phyloP scores from a whole-genome alignment of 2,329 filamentous ascomycete genomes.

The Diaporthe destruens region DNA sequence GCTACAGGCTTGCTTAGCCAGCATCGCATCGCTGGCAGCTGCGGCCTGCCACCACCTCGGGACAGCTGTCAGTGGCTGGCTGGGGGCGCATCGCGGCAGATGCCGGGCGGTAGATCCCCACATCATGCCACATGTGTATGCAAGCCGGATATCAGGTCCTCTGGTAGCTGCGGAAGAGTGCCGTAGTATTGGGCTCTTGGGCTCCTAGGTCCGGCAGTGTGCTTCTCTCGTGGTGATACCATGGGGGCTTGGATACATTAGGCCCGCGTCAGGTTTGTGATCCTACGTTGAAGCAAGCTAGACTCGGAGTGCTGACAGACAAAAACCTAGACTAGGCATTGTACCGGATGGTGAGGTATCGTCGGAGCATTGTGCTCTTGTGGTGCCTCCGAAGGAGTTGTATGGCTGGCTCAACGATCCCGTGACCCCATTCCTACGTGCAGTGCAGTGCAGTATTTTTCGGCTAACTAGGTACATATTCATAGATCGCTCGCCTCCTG shows the following conservation, averaged over 20 bases:
- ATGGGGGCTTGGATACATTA: neutral
- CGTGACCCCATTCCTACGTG: neutral
- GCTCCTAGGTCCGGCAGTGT: neutral
- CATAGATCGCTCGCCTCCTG: neutral
- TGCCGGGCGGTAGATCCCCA: neutral
- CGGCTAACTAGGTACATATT: neutral
- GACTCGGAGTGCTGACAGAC: neutral
- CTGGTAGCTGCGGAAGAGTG: neutral
- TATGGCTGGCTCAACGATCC: neutral
- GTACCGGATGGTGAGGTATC: neutral
- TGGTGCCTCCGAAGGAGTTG: neutral
- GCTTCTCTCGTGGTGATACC: too few species aligned
- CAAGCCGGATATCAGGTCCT: neutral
- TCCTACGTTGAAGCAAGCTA: neutral
- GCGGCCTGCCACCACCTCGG: neutral
- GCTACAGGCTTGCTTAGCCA: neutral
- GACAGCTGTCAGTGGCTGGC: constrained; percentile 24
- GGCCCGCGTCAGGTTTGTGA: neutral
- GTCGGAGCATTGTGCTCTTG: too few species aligned
- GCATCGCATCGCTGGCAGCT: constrained; percentile 7
- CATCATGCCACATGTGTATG: neutral
- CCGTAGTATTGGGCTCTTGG: too few species aligned
- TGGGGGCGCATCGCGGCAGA: constrained; percentile 15
- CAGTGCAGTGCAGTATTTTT: neutral
- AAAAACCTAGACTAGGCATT: neutral